Base-by-base conservation (phyloP, 257 asterid species). In the Cinchona pubescens region DNA sequence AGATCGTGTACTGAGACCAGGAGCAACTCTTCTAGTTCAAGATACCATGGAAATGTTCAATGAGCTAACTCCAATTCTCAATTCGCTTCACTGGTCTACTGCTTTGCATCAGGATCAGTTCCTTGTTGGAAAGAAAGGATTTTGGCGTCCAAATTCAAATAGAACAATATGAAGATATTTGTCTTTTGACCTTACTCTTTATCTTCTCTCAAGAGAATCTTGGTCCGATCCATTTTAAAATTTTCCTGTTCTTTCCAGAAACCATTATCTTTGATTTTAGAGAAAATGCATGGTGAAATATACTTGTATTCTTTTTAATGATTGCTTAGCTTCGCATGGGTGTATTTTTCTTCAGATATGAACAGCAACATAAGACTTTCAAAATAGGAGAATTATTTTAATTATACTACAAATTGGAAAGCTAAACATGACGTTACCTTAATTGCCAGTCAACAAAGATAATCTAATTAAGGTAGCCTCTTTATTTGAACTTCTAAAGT, bases 1-100 rank as follows among this genome's bases (percentile, higher is more conserved):
- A 79, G 97, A 92, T 80, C 91, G 99, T 2, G 61, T 95, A 46
- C 64, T 93, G 81, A 87, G 99, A 80, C 99, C 99, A 2, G 90
- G 89, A 32, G 98, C 97, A 21, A 80, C 87, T 78, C 83, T 95
- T 79, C 61, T 95, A 67, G 93, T 91, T 76, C 98, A 92, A 70
- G 99, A 95, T 83, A 79, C 77, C 53, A 73, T 79, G 37, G 92
- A 95, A 72, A 79, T 78, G 75, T 78, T 95, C 13, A 75, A 71
- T 66, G 79, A 83, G 82, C 85, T 95, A n/a, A 73, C 58, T 51
- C 86, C 93, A n/a, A 43, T 91, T 67, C 83, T 95, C 78, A 75
- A 75, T 78, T 91, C 98, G 21, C 93, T 95, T 74, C 92, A 90
- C 46, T 95, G 99, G 97, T 87, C 96, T 19, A 76, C 87, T 9